Base-by-base conservation (phyloP, 179 eudicot genomes). In the Heliamphora pulchella region DNA sequence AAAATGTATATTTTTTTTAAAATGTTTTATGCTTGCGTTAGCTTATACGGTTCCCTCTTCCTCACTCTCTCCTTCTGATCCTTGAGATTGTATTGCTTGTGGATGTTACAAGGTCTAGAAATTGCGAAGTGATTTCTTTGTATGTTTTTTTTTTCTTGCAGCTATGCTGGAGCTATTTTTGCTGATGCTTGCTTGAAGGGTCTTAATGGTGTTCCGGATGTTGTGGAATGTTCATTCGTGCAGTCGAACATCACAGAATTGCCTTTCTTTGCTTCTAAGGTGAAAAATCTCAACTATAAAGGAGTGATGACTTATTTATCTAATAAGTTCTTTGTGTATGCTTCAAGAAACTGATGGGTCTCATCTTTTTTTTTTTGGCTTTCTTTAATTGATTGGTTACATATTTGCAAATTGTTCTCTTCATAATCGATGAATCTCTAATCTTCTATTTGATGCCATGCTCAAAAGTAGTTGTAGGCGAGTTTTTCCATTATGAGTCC, bases 131-230 rank as follows among this genome's bases (percentile, higher is more conserved):
- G 2, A n/a, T 15, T 2, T 5, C 11, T 66, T 3, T 51, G 1
- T 75, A 20, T 66, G 51, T 48, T 18, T 4, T 80, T 17, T 39
- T 41, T 18, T 72, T 11, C 74, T 9, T 86, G 87, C 86, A 96
- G 99, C 59, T 96, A 94, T 86, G 99, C 99, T 73, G 99, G 99
- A 61, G 99, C 99, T 51, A 67, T 89, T 31, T 96, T 94, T 81
- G 98, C 98, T 59, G 99, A 94, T 94, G 99, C 99, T 81, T 96
- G 99, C 86, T 85, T 96, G 80, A 96, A 96, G 86, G 99, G 99
- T 78, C 95, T 96, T 20, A 96, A 96, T 78, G 99, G 99, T 20
- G 97, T 96, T 65, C 98, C 97, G 44, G 97, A 96, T 88, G 97
- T 96, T 55, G 89, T 96, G 2, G 99, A 96, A 86, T 96, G 99